Base-by-base conservation (phyloP, 495 filamentous ascomycete genomes). In the Letharia lupina region DNA sequence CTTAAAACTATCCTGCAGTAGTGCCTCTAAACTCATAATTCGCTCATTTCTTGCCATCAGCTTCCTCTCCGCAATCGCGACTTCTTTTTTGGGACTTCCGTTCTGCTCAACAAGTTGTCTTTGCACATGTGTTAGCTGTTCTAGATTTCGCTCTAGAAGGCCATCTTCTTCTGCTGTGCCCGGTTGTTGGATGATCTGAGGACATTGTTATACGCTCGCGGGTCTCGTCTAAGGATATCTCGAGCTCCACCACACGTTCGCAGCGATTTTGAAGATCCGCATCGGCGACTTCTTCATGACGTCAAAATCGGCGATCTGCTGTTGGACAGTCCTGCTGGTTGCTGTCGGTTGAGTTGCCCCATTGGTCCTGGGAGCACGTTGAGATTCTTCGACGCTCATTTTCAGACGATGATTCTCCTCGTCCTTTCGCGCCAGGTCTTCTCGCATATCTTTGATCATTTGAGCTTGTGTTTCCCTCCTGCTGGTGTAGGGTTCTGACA, bases 161-260 rank as follows among this genome's bases (percentile, higher is more conserved):
- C 94, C 91, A 98, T 97, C 84, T 98, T 98, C 87, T 98, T 98
- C 77, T 98, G 94, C 78, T 98, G 94, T 33, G 93, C 91, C 47
- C 93, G 89, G 81, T 95, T 97, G 81, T 98, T 98, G 63, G 91
- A 96, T 28, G 90, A 90, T 41, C 93, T 87, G 47, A 98, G 84
- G 58, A 98, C 93, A 69, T 96, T 96, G 80, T 98, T 97, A 77
- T 98, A 98, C 77, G 94, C 78, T 98, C 95, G 59, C 94, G 86
- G 7, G 94, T 96, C 78, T 96, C 91, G 72, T 98, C 94, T 41
- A 98, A 81, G 35, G 90, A 94, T 70, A 98, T 98, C 73, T 98
- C 94, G 40, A 98, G 85, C 77, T 98, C 94, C 37, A 98, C 94
- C 54, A 98, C 93, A 69, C 94, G 86, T 79, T 98, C 94, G 77